Evolutionary conservation across 2,329 filamentous ascomycete genomes (phyloP).

Genomic region (Lasiodiplodia citricola): DNA sequence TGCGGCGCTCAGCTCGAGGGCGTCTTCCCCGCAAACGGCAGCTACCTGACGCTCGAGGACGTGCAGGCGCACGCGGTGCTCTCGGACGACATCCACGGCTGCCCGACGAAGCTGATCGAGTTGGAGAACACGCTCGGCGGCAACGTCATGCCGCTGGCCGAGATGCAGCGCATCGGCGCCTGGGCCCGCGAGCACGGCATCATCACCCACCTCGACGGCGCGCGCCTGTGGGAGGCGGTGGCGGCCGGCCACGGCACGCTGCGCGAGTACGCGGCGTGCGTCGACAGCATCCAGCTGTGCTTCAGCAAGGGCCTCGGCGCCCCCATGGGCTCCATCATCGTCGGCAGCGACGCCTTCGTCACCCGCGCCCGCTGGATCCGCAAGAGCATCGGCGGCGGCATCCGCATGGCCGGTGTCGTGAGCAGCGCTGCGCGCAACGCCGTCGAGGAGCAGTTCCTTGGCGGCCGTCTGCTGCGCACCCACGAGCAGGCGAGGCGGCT

Average conservation of each 20-base stretch:
- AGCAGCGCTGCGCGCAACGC: constrained; percentile 77
- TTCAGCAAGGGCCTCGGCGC: constrained; percentile 85
- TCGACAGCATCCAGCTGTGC: constrained; percentile 78
- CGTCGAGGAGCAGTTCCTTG: constrained; percentile 78
- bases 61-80: constrained; percentile 69
- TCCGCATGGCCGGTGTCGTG: constrained; percentile 77
- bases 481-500: constrained; percentile 69
- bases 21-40: constrained; percentile 71
- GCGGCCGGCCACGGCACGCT: constrained; percentile 71
- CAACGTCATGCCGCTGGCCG: constrained; percentile 75
- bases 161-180: constrained; percentile 70
- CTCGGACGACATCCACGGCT: constrained; percentile 74
- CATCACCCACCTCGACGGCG: constrained; percentile 78
- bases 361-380: constrained; percentile 75
- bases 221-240: constrained; percentile 81
- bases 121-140: constrained; percentile 87
- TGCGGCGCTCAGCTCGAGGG: constrained; percentile 73
- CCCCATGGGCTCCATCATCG: constrained; percentile 77
- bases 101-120: constrained; percentile 80
- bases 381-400: constrained; percentile 80
- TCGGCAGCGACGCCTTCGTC: constrained; percentile 63
- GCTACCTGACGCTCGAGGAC: constrained; percentile 78
- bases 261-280: constrained; percentile 68
- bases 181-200: constrained; percentile 70
- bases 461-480: constrained; percentile 64